A percentile compares a stretch with the other conserved stretches of the same genome.
phyloP scores from a whole-genome alignment of 768 basidiomycete species.

The Podaxis rugospora region DNA sequence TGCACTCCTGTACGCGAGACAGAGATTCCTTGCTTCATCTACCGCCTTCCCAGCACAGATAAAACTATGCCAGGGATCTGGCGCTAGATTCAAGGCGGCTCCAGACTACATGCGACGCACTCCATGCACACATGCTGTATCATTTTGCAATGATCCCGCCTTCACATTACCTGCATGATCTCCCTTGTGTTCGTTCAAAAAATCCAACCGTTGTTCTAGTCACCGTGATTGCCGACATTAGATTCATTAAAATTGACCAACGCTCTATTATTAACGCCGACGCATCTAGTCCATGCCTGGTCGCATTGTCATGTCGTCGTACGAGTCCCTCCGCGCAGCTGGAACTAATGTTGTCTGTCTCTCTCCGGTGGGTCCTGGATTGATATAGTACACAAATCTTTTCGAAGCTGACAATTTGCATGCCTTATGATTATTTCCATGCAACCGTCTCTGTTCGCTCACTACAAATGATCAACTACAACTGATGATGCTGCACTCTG shows the following conservation, averaged over 20 bases:
- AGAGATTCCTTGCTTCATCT: too few species aligned
- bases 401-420: slow-evolving; percentile 3
- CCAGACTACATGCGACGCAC: too few species aligned
- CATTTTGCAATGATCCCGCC: too few species aligned
- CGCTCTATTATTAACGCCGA: not conserved
- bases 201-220: too few species aligned
- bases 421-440: slow-evolving; percentile 9
- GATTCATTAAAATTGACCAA: not conserved
- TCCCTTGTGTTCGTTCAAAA: too few species aligned
- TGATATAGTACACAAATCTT: not conserved
- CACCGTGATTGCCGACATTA: not conserved
- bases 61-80: too few species aligned
- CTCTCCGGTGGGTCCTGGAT: slow-evolving; percentile 43
- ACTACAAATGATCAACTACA: not conserved
- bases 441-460: slow-evolving; percentile 9
- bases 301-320: slow-evolving; percentile 59
- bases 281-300: slow-evolving; percentile 51
- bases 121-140: too few species aligned
- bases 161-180: too few species aligned
- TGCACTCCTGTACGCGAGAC: too few species aligned
- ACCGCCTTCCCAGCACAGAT: too few species aligned
- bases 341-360: slow-evolving; percentile 57
- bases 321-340: slow-evolving; percentile 56
- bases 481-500: not conserved
- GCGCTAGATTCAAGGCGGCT: too few species aligned